These are phyloP conservation scores for Cardiospermum halicacabum DNA, from an alignment of 345 rosid genomes.

Conservation along the genomic window DNA sequence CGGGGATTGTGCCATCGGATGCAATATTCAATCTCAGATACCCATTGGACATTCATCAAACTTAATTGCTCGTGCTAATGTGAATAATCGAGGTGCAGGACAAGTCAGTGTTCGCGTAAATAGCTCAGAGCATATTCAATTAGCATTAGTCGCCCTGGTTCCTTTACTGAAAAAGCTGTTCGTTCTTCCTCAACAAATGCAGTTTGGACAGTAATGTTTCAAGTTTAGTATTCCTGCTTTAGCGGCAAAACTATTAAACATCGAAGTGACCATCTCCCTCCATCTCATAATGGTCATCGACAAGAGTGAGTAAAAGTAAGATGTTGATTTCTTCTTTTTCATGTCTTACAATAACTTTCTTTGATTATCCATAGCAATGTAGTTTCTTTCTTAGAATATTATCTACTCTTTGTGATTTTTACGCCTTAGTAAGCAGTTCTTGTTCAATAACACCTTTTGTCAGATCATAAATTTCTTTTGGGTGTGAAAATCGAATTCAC, in stretches of 20 bases:
- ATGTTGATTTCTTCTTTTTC: conserved; percentile 6
- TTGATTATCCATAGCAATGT: conserved; percentile 17
- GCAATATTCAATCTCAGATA: conserved; percentile 81
- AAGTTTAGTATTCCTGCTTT: conserved; percentile 32
- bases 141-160: conserved; percentile 61
- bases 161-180: conserved; percentile 76
- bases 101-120: conserved; percentile 73
- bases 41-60: conserved; percentile 78
- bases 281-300: conserved; percentile 13
- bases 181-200: conserved; percentile 47
- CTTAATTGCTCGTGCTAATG: conserved; percentile 71
- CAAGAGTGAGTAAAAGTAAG: conserved; percentile 26
- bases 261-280: conserved; percentile 19
- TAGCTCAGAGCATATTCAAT: conserved; percentile 90
- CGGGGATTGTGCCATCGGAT: conserved; percentile 88
- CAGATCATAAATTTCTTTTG: not conserved
- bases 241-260: conserved; percentile 22
- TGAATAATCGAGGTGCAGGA: conserved; percentile 89
- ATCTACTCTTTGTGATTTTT: conserved; percentile 21
- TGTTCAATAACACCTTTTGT: conserved; percentile 1
- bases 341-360: not conserved
- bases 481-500: not conserved
- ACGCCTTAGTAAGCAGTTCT: conserved; percentile 16
- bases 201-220: conserved; percentile 70
- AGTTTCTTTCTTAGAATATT: conserved; percentile 15